These are phyloP conservation scores for Symbiodinium pilosum DNA, from an alignment of 73 alveolate genomes.

Conservation along the genomic window DNA sequence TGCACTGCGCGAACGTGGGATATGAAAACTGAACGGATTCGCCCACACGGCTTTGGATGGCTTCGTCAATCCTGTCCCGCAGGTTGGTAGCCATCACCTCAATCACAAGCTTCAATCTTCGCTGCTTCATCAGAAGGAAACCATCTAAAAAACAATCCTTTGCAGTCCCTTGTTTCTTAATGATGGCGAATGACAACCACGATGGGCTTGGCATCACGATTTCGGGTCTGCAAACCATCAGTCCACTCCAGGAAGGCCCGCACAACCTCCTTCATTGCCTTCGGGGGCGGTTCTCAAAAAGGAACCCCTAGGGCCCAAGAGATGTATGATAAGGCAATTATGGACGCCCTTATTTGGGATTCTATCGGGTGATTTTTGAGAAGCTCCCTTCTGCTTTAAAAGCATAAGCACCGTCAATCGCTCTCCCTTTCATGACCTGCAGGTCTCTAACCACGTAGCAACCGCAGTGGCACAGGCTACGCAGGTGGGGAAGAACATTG, in stretches of 20 bases:
- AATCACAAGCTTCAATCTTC: not conserved
- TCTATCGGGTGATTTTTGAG: no score
- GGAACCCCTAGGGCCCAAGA: not conserved
- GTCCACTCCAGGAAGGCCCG: constrained; percentile 43
- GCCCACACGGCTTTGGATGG: constrained; percentile 47
- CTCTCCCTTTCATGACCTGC: no score
- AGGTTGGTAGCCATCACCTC: constrained; percentile 64
- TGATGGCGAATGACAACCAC: not conserved
- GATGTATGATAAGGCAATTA: no score
- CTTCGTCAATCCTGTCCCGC: constrained; percentile 38
- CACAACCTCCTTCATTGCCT: constrained; percentile 42
- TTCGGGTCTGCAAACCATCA: constrained; percentile 52
- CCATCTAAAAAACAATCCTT: not conserved
- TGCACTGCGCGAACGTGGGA: constrained; percentile 40
- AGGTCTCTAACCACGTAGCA: no score
- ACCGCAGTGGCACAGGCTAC: no score
- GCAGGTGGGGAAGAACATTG: no score
- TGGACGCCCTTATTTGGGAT: no score
- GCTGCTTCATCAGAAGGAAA: not conserved
- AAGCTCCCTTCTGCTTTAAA: no score
- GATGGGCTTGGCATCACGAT: constrained; percentile 25
- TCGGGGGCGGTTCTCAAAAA: not conserved
- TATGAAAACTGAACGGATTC: not conserved
- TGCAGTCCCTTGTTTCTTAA: no score
- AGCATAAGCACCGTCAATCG: no score